phyloP scores from a whole-genome alignment of 2,329 filamentous ascomycete genomes.

The Pseudopyricularia javanii region DNA sequence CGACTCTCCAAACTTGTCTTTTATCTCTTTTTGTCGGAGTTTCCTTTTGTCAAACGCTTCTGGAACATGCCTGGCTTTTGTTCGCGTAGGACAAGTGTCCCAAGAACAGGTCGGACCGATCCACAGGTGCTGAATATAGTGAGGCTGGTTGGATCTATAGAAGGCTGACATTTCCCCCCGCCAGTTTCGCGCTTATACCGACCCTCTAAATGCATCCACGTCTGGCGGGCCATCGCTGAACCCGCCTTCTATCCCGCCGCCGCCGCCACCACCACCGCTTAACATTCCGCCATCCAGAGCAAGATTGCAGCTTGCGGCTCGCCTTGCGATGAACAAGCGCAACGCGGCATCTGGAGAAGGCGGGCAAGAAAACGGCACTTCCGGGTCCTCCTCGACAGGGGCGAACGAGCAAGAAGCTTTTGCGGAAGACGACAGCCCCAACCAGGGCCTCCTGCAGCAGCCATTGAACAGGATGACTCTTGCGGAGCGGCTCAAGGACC shows the following conservation, averaged over 20 bases:
- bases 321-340: slow-evolving; percentile 66
- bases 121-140: not conserved
- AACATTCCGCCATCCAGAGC: slow-evolving; percentile 81
- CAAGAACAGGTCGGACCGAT: not conserved
- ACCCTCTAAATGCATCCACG: slow-evolving; percentile 34
- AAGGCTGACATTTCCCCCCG: not conserved
- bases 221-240: slow-evolving; percentile 30
- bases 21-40: not conserved
- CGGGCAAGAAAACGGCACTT: slow-evolving; percentile 23
- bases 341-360: slow-evolving; percentile 25
- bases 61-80: not conserved
- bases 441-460: slow-evolving; percentile 5
- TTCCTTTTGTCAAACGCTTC: not conserved
- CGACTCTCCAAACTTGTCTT: not conserved
- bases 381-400: slow-evolving; percentile 14
- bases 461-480: slow-evolving; percentile 2
- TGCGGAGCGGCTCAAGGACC: slow-evolving; percentile 27
- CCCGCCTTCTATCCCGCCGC: slow-evolving; percentile 46
- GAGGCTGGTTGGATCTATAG: not conserved
- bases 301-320: slow-evolving; percentile 77
- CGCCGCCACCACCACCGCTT: slow-evolving; percentile 58
- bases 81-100: not conserved
- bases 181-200: slow-evolving; percentile 48
- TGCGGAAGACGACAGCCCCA: slow-evolving; percentile 2
- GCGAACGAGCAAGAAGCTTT: too few species aligned